Evolutionary conservation across 352 stramenopile species (phyloP).

Genomic region (Globisporangium cederbergense): DNA sequence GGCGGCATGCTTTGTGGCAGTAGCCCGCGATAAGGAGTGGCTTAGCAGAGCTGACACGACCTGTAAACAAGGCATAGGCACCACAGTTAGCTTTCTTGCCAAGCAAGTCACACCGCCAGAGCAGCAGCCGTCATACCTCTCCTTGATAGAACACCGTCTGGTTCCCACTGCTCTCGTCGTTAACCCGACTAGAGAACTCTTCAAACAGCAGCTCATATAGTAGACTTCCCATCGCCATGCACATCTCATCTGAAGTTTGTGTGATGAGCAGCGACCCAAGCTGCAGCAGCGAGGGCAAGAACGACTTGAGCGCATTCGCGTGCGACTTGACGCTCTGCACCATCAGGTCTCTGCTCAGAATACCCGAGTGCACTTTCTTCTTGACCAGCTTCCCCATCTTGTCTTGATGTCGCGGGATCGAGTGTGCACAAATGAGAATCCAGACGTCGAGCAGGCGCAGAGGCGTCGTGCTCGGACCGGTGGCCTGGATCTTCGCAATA

Average conservation of each 20-base stretch:
- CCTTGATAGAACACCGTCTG: constrained; percentile 43
- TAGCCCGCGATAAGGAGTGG: constrained; percentile 28
- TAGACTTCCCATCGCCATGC: constrained; percentile 28
- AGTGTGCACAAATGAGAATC: constrained; percentile 40
- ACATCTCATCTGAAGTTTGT: constrained; percentile 18
- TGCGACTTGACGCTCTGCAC: constrained; percentile 30
- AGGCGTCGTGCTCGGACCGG: constrained; percentile 3
- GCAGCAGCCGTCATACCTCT: constrained; percentile 28
- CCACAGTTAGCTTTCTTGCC: background rate
- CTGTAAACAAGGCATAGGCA: constrained; percentile 15
- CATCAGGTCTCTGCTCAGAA: constrained; percentile 29
- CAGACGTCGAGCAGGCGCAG: constrained; percentile 48
- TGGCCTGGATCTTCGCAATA: constrained; percentile 23
- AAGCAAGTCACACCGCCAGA: background rate
- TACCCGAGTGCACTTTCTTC: constrained; percentile 28
- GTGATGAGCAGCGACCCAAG: constrained; percentile 29
- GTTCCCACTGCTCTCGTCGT: constrained; percentile 16
- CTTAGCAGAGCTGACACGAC: constrained; percentile 36
- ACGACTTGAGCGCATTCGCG: constrained; percentile 35
- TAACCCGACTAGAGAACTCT: constrained; percentile 28
- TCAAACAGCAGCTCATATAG: constrained; percentile 50
- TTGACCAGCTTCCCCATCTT: constrained; percentile 46
- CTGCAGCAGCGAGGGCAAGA: constrained; percentile 41
- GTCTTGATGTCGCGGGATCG: constrained; percentile 31
- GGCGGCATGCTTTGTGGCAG: constrained; percentile 26